Percentiles rank a stretch among this genome's conserved stretches.
phyloP scores from a whole-genome alignment of 108 stramenopile species.

The Chaetoceros muelleri region DNA sequence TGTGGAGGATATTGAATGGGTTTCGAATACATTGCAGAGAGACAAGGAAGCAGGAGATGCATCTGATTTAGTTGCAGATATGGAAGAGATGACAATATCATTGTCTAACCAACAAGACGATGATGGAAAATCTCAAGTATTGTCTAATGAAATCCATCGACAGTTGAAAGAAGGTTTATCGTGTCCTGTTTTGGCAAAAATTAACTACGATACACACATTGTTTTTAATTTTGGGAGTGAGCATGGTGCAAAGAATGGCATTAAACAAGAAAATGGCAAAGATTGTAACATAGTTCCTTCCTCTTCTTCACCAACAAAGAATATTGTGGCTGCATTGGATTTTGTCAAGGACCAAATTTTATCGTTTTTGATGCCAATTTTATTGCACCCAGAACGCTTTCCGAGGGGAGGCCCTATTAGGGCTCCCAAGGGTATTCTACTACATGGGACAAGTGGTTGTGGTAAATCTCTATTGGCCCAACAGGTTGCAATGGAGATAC shows the following conservation, averaged over 20 bases:
- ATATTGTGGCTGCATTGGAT: slow-evolving; percentile 63
- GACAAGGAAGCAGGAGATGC: slow-evolving; percentile 1
- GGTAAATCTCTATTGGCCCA: slow-evolving; percentile 54
- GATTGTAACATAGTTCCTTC: too few species aligned
- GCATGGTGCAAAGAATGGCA: too few species aligned
- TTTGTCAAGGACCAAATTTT: slow-evolving; percentile 35
- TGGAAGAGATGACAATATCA: slow-evolving; percentile 6
- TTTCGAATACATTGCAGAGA: background rate
- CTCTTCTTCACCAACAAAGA: too few species aligned
- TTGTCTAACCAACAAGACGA: too few species aligned
- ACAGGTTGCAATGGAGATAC: slow-evolving; percentile 40
- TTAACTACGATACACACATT: too few species aligned
- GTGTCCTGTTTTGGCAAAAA: too few species aligned
- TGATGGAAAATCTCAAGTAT: background rate
- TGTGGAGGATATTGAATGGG: slow-evolving; percentile 12
- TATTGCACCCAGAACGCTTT: slow-evolving; percentile 46
- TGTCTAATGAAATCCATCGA: background rate
- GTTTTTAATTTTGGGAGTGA: too few species aligned
- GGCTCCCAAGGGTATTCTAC: slow-evolving; percentile 60
- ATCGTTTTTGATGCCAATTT: slow-evolving; percentile 32
- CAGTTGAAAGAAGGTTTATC: background rate
- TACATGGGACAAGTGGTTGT: slow-evolving; percentile 67
- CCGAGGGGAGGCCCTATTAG: slow-evolving; percentile 23
- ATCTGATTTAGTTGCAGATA: slow-evolving; percentile 1
- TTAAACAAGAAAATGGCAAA: too few species aligned